Evolutionary conservation across 768 basidiomycete species (phyloP).

Genomic region (Suillus americanus): DNA sequence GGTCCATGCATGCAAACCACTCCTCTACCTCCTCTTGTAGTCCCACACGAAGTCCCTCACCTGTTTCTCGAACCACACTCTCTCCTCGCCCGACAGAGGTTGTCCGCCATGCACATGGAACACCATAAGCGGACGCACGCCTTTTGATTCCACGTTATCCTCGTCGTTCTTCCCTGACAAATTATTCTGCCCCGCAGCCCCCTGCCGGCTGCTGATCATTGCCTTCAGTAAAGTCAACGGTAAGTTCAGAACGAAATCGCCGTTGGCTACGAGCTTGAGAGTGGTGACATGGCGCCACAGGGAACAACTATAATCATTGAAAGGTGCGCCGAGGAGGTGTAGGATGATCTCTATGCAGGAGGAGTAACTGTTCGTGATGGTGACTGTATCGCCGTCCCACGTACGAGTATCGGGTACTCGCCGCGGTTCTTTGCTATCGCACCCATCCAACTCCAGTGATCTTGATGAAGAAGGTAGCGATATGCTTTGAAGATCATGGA

Average conservation of each 20-base stretch:
- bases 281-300: neutral
- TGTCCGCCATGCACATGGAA: slow-evolving; percentile 5
- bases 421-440: neutral
- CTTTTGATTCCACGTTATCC: neutral
- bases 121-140: slow-evolving; percentile 20
- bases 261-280: neutral
- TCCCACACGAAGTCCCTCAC: neutral
- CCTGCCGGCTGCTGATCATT: neutral
- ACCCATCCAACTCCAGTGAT: neutral
- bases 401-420: neutral
- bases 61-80: neutral
- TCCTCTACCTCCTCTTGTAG: neutral
- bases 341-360: neutral
- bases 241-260: neutral
- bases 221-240: neutral
- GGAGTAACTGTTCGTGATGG: neutral
- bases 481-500: neutral
- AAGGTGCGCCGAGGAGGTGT: neutral
- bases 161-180: neutral
- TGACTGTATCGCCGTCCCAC: neutral
- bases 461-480: neutral
- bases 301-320: neutral
- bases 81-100: neutral
- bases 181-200: neutral
- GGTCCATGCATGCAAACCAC: neutral